Evolutionary conservation across 2,329 filamentous ascomycete species (phyloP).

Genomic region (Cercospora sp.): DNA sequence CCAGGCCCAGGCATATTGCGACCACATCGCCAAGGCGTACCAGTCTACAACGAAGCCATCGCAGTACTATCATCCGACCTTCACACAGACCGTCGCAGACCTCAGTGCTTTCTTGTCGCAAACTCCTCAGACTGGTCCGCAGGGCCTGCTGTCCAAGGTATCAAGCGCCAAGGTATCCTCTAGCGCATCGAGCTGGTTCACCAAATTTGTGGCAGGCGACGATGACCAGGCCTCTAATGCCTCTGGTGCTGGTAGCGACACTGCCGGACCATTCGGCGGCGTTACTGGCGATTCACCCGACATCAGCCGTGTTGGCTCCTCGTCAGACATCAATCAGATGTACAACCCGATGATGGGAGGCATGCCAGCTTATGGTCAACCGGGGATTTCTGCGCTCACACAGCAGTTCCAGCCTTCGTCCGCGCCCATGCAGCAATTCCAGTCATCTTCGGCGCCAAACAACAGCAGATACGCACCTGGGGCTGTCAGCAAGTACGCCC

Average conservation of each 20-base stretch:
- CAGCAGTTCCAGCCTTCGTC: conserved; percentile 25
- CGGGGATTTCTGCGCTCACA: conserved; percentile 20
- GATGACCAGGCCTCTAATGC: conserved; percentile 66
- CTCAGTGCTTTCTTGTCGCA: conserved; percentile 79
- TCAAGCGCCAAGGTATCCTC: conserved; percentile 95
- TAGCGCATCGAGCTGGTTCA: conserved; percentile 88
- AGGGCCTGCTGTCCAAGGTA: conserved; percentile 90
- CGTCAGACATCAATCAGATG: conserved; percentile 60
- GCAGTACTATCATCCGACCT: conserved; percentile 75
- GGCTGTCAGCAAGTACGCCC: conserved; percentile 25
- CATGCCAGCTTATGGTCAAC: conserved; percentile 30
- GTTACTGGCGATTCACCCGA: conserved; percentile 64
- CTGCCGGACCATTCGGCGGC: conserved; percentile 67
- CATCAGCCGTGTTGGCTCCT: conserved; percentile 60
- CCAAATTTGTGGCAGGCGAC: conserved; percentile 92
- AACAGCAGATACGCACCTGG: conserved; percentile 37
- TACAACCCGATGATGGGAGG: conserved; percentile 59
- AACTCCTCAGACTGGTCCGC: conserved; percentile 67
- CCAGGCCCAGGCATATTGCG: conserved; percentile 89
- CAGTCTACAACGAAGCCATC: conserved; percentile 80
- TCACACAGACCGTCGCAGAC: conserved; percentile 79
- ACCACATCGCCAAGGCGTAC: conserved; percentile 74
- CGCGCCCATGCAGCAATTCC: conserved; percentile 26
- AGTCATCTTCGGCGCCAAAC: conserved; percentile 29
- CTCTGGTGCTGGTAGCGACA: conserved; percentile 43